Base-by-base conservation (phyloP, 371 early-diverging fungal species). In the Rhizopus arrhizus region DNA sequence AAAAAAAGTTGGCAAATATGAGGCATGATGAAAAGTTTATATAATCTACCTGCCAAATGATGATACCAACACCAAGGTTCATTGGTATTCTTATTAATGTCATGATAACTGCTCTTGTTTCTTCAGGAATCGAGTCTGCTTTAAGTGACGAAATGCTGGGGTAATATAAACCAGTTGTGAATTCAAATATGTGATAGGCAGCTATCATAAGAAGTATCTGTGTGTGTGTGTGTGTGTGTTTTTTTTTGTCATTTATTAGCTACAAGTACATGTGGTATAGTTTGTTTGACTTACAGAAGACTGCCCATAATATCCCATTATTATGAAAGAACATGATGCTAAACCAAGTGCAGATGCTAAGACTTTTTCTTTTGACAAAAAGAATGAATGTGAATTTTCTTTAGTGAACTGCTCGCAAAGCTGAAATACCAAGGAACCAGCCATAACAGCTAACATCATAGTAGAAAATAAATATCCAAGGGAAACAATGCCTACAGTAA, bases 361-460 rank as follows among this genome's bases (percentile, higher is more conserved):
- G 15, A 80, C 32, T 15, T 53, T 50, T 43, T 70, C 74, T 51
- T 73, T 64, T 6, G 62, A 66, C 9, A 59, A 51, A 29, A 61
- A 46, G 22, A 28, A 66, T 29, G n/a, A 47, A n/a, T 52, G 48
- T 22, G 50, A 38, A 1, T 51, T 43, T 8, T 16, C 34, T 38
- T 61, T 68, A 2, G 46, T 55, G 32, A 65, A 59, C 4, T 51
- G 61, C 36, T 73, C 69, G 42, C 88, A 54, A n/a, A 76, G 53
- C 62, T 80, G 81, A 69, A 89, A 90, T n/a, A 75, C 62, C 16
- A 83, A 56, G 0, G 89, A 89, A 3, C 91, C 91, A 22, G 84
- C 34, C 90, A 90, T 89, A 54, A 86, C 84, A 49, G 83, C 85
- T 59, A 90, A 68, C 91, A 91, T 91, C 74, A 90, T 82, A 34